Evolutionary conservation across 345 rosid genomes (phyloP), one percentile per base, ranked within the genome.

Genomic region (Sisymbrium altissimum): DNA sequence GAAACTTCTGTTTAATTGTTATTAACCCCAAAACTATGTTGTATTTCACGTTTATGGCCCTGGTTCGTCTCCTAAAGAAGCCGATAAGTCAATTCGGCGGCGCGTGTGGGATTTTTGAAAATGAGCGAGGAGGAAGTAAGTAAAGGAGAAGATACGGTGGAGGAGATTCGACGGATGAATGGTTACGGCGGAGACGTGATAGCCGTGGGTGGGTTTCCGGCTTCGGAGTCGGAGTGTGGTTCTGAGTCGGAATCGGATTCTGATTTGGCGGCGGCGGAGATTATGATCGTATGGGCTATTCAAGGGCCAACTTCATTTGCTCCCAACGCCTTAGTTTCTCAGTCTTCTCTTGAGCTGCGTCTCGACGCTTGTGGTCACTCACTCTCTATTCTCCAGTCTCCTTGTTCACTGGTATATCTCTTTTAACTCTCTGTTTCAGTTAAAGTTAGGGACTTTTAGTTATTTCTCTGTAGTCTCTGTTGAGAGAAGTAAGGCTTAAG

Each of bases 331-430:
- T 87, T 88, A 38, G 97, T 91, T 49, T 60, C 96, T 3, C 98
- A 94, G 64, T 83, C 96, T 7, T 89, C 96, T 66, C 90, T 91
- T 50, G 84, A 84, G 14, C 90, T 94, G 32, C 79, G 81, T 71
- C 77, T 94, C 60, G 96, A 94, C 69, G 93, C 97, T 70, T 94
- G 97, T 50, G 97, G 98, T 21, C 91, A 87, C 36, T 84, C 87
- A 21, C 92, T 94, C 81, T 77, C 84, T 54, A 87, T 91, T 68
- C 84, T 87, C 39, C 97, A 91, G 86, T 94, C 97, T 0, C 98
- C 98, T 78, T 94, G 95, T 58, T 89, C 98, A 8, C 30, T 94
- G 87, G 98, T 92, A 27, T 27, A 79, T 30, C 9, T 17, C 54
- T n/a, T 23, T 9, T 18, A 58, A 33, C 46, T 53, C 67, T 58